Conservation (phyloP, 164 flowering plant species). For the Hamamelis virginiana region DNA sequence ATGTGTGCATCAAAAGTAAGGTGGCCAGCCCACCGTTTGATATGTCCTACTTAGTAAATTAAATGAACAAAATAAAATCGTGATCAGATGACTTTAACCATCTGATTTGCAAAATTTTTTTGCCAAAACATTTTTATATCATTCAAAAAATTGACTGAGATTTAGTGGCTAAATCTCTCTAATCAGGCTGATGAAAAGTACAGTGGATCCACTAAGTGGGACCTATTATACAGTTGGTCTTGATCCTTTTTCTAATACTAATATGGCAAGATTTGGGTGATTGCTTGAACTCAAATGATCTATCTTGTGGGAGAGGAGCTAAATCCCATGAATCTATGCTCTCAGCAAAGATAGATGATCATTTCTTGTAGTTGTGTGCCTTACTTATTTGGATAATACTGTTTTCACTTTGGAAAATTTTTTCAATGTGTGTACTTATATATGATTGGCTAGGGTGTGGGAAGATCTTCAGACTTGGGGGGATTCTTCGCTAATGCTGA, state of each 20-base stretch:
- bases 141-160: neutral
- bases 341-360: neutral
- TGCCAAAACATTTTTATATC: neutral
- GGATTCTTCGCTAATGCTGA: slow-evolving; percentile 73
- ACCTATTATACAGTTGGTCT: neutral
- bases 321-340: neutral
- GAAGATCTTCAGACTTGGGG: slow-evolving; percentile 61
- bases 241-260: neutral
- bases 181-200: neutral
- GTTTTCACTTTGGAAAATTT: neutral
- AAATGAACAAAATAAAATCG: too few species aligned
- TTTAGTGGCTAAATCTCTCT: neutral
- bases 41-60: neutral
- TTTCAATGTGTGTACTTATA: slow-evolving; percentile 2
- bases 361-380: neutral
- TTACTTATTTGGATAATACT: neutral
- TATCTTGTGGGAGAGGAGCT: too few species aligned
- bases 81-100: too few species aligned
- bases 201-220: neutral
- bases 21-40: neutral
- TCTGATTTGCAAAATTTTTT: too few species aligned
- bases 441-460: slow-evolving; percentile 50
- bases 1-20: neutral
- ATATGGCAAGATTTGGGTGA: neutral
- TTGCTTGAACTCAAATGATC: too few species aligned